Evolutionary conservation across 2,329 filamentous ascomycete species (phyloP).

Genomic region (Ophiostoma tasmaniense): DNA sequence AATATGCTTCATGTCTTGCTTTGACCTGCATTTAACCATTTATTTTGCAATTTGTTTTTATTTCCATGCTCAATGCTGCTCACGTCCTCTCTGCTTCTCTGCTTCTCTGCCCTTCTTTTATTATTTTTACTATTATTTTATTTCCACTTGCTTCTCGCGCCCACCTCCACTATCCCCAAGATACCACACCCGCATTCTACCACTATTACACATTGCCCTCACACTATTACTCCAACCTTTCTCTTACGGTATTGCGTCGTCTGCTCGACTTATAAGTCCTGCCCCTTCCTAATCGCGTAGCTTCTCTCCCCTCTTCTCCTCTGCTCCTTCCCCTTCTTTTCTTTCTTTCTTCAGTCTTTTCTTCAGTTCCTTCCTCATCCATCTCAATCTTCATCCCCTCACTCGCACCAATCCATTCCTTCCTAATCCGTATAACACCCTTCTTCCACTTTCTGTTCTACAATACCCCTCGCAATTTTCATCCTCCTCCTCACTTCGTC

Average conservation of each 20-base stretch:
- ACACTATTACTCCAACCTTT: neutral
- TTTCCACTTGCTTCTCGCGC: conserved; percentile 6
- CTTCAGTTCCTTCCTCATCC: neutral
- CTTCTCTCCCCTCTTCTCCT: neutral
- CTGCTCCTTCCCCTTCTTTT: neutral
- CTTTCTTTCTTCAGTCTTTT: neutral
- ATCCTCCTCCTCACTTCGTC: neutral
- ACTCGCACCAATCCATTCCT: neutral
- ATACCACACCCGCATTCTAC: neutral
- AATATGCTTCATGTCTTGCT: conserved; percentile 6
- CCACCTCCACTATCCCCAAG: conserved; percentile 1
- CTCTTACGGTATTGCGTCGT: neutral
- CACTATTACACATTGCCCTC: neutral
- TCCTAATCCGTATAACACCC: conserved; percentile 5
- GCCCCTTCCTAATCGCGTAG: conserved; percentile 2
- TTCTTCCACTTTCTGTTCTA: neutral
- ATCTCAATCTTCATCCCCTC: neutral
- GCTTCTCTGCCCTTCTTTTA: neutral
- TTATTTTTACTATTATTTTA: conserved; percentile 4
- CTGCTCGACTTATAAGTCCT: neutral
- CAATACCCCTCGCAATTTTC: neutral
- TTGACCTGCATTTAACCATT: neutral
- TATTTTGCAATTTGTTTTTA: neutral
- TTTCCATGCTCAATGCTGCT: neutral
- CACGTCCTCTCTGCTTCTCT: neutral